Percentiles rank a stretch among this genome's conserved stretches.
These are phyloP conservation scores for Aristolochia contorta DNA, from an alignment of 164 flowering plant species.

Conservation along the genomic window DNA sequence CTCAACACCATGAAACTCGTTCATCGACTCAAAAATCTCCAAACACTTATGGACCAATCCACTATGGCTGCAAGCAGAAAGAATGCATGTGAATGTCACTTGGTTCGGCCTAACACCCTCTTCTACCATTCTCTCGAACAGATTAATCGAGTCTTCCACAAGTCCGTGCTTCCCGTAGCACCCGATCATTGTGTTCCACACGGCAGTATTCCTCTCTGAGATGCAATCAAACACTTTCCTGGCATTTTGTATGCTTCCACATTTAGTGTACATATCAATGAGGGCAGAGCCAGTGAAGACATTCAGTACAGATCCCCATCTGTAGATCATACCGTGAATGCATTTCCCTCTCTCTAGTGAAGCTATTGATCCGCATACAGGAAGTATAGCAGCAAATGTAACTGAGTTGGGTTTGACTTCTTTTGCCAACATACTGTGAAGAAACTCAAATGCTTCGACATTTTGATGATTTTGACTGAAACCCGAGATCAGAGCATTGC, in stretches of 20 bases:
- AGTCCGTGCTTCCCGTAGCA: slow-evolving; percentile 60
- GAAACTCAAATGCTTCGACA: slow-evolving; percentile 36
- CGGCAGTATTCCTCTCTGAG: slow-evolving; percentile 25
- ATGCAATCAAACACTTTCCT: slow-evolving; percentile 33
- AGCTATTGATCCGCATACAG: slow-evolving; percentile 37
- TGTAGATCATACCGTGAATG: slow-evolving; percentile 42
- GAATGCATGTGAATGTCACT: slow-evolving; percentile 47
- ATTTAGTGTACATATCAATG: slow-evolving; percentile 39
- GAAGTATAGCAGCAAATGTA: slow-evolving; percentile 54
- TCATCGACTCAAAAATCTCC: slow-evolving; percentile 38
- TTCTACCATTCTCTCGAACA: slow-evolving; percentile 49
- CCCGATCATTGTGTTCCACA: slow-evolving; percentile 70
- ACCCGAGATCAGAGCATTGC: slow-evolving; percentile 39
- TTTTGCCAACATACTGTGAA: slow-evolving; percentile 32
- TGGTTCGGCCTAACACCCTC: slow-evolving; percentile 37
- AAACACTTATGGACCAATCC: slow-evolving; percentile 49
- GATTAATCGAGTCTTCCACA: slow-evolving; percentile 28
- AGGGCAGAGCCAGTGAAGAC: slow-evolving; percentile 50
- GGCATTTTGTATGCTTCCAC: slow-evolving; percentile 45
- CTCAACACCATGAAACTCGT: slow-evolving; percentile 22
- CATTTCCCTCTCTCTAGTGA: slow-evolving; percentile 37
- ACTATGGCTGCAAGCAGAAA: slow-evolving; percentile 67
- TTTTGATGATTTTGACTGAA: slow-evolving; percentile 26
- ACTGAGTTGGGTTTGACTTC: slow-evolving; percentile 49
- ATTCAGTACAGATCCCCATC: slow-evolving; percentile 32